Evolutionary conservation across 352 stramenopile species (phyloP).

Genomic region (Globisporangium uncinulatum): DNA sequence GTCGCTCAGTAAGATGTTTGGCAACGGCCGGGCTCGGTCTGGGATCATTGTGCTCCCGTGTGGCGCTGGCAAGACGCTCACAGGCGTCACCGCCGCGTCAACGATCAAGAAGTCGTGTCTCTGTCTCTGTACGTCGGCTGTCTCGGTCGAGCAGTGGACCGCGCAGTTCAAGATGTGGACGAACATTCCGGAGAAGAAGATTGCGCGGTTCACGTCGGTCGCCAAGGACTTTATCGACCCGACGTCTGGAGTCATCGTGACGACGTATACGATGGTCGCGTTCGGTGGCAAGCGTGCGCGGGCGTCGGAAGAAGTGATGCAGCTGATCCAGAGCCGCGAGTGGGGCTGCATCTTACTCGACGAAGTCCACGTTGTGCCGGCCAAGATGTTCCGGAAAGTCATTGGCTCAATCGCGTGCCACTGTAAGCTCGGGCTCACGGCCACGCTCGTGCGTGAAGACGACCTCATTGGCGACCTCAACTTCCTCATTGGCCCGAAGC

Average conservation of each 20-base stretch:
- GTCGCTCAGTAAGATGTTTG: conserved; percentile 99
- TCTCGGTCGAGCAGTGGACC: conserved; percentile 98
- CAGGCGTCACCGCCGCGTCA: conserved; percentile 92
- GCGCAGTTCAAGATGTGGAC: conserved; percentile 99
- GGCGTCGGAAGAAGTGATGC: conserved; percentile 93
- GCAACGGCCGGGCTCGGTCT: conserved; percentile 97
- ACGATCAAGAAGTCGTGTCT: conserved; percentile 98
- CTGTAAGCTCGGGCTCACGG: conserved; percentile 98
- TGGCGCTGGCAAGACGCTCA: conserved; percentile 88
- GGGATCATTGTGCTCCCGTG: conserved; percentile 99
- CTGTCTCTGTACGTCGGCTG: conserved; percentile 96
- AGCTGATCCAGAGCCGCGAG: conserved; percentile 94
- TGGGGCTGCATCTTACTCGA: conserved; percentile 98
- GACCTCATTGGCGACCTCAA: conserved; percentile 99
- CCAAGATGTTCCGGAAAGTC: conserved; percentile 98
- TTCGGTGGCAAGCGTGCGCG: conserved; percentile 90
- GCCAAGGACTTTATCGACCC: conserved; percentile 82
- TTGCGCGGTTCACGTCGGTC: conserved; percentile 78
- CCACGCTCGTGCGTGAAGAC: conserved; percentile 98
- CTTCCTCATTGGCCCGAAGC: conserved; percentile 98
- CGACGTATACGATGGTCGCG: conserved; percentile 98
- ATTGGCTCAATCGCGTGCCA: conserved; percentile 94
- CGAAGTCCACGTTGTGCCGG: conserved; percentile 98
- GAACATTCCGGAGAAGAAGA: conserved; percentile 86
- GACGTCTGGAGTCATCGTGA: conserved; percentile 91